Evolutionary conservation across 2,329 filamentous ascomycete genomes (phyloP), one percentile per base, ranked within the genome.

Genomic region (Penicillium sp.): DNA sequence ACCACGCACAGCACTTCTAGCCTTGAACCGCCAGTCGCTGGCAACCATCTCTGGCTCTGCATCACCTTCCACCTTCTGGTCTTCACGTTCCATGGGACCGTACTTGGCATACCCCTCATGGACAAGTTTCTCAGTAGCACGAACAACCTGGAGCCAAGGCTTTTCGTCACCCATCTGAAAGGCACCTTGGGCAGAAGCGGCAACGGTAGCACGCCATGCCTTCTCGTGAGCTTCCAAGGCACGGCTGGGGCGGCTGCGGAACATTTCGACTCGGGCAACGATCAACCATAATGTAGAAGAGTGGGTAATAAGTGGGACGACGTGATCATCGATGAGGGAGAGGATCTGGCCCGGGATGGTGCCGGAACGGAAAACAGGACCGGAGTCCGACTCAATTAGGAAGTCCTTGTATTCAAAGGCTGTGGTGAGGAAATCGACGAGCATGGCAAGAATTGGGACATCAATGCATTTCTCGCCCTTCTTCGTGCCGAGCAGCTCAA

Each of bases 201-300:
- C 85, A 79, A 64, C 84, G 76, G 50, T 81, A 0, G 89, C 86
- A 2, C 95, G 84, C 93, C 93, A 99, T 0, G 89, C 91, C 70
- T 93, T 93, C 76, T 98, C 95, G 29, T 93, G 86, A 1, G 90
- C 91, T 6, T 92, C 89, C 1, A 98, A 80, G 5, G 93, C 90
- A 1, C 86, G 87, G 0, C 79, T 76, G 1, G 88, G 90, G 52
- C 90, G 88, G 3, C 84, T 77, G 8, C 86, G 84, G 86, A 91
- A 97, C 14, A 88, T 80, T 5, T 90, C 86, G 16, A 96, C 79
- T 5, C 86, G 85, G 0, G 87, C 83, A 0, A 96, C 80, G 0
- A 96, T 77, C 1, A 83, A 80, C 91, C 93, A 98, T 1, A 96
- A 84, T 26, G 87, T 84, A 0, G 88, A 84, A 2, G 90, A 88